Evolutionary conservation across 2,329 filamentous ascomycete species (phyloP).

Genomic region (Ophiostoma ulmi): DNA sequence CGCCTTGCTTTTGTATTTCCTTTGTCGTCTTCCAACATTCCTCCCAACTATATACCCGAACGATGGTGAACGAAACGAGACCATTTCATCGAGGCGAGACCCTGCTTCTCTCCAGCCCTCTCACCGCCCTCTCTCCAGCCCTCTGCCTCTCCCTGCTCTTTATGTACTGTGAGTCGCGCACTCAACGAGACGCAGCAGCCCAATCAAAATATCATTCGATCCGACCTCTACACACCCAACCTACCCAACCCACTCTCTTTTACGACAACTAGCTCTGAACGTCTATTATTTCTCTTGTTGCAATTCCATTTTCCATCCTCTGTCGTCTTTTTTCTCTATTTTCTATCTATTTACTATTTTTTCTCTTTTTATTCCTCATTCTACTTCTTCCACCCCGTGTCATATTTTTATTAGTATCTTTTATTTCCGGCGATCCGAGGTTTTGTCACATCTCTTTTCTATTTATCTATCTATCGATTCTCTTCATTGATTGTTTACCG

Average conservation of each 20-base stretch:
- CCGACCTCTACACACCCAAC: neutral
- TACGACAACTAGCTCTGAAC: constrained; percentile 34
- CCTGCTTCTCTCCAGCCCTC: neutral
- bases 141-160: neutral
- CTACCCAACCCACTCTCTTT: constrained; percentile 24
- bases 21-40: constrained; percentile 20
- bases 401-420: constrained; percentile 28
- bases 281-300: constrained; percentile 23
- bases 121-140: neutral
- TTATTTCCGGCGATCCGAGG: constrained; percentile 17
- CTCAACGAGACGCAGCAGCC: neutral
- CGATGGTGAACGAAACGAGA: constrained; percentile 21
- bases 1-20: constrained; percentile 19
- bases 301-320: constrained; percentile 3
- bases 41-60: constrained; percentile 25
- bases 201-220: constrained; percentile 10
- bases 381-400: constrained; percentile 22
- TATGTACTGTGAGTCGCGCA: neutral
- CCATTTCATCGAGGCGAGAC: neutral
- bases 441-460: constrained; percentile 10
- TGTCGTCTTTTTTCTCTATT: constrained; percentile 18
- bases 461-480: neutral
- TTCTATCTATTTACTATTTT: constrained; percentile 28
- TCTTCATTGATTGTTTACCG: neutral
- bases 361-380: constrained; percentile 14